phyloP scores from a whole-genome alignment of 345 rosid genomes.

The Hirschfeldia incana region DNA sequence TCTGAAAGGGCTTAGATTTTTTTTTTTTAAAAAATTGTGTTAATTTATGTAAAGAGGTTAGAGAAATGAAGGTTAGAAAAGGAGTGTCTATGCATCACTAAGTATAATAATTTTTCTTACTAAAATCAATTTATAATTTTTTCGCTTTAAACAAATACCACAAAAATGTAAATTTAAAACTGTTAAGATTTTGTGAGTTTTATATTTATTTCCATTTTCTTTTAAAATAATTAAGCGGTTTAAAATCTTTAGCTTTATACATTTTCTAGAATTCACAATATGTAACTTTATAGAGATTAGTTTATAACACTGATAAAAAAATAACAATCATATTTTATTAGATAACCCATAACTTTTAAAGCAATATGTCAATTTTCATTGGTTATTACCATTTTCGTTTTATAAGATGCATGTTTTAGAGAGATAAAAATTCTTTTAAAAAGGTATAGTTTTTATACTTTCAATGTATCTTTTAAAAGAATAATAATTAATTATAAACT shows the following conservation, averaged over 20 bases:
- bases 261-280: neutral
- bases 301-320: neutral
- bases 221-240: neutral
- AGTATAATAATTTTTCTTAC: neutral
- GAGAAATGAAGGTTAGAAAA: neutral
- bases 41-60: neutral
- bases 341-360: neutral
- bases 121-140: neutral
- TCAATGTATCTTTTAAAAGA: neutral
- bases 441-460: no score
- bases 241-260: neutral
- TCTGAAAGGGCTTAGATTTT: no score
- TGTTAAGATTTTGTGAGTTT: neutral
- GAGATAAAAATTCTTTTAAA: no score
- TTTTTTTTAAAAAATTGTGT: neutral
- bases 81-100: neutral
- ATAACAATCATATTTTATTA: no score
- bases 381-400: neutral
- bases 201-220: neutral
- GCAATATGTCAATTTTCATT: neutral
- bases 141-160: neutral
- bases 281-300: neutral
- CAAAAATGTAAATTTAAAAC: neutral
- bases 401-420: neutral
- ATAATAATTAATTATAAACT: no score